Conservation (phyloP, 2,329 filamentous ascomycete species). For the Aspergillus puulaauensis region DNA sequence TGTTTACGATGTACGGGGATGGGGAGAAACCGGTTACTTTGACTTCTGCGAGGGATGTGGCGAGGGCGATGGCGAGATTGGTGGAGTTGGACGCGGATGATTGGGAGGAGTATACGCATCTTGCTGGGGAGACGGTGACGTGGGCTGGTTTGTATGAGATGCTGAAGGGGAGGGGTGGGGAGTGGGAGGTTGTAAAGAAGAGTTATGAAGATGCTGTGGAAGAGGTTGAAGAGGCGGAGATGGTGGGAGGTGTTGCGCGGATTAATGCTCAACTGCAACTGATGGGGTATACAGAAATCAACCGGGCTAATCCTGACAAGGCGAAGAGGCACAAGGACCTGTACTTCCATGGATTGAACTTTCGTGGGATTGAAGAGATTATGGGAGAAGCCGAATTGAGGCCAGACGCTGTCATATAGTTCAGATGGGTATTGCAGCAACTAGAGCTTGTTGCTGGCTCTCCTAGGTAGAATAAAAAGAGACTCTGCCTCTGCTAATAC, state of each 20-base stretch:
- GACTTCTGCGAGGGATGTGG: not conserved
- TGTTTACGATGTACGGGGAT: not conserved
- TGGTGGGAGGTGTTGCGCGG: not conserved
- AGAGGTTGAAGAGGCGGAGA: not conserved
- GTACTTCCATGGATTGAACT: not conserved
- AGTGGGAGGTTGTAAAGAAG: not conserved
- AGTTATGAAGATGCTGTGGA: not conserved
- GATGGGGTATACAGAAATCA: not conserved
- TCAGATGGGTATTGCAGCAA: not conserved
- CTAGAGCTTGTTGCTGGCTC: constrained; percentile 5
- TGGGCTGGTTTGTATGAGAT: not conserved
- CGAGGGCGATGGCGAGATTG: not conserved
- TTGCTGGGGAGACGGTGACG: not conserved
- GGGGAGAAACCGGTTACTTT: not conserved
- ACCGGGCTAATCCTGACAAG: not conserved
- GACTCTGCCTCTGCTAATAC: constrained; percentile 14
- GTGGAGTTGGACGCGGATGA: not conserved
- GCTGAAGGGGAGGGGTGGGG: not conserved
- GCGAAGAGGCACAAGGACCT: not conserved
- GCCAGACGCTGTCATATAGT: not conserved
- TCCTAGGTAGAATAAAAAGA: constrained; percentile 14
- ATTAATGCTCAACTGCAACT: not conserved
- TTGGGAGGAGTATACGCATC: not conserved
- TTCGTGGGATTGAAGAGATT: not conserved
- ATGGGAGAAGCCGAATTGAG: not conserved